Evolutionary conservation across 2,329 filamentous ascomycete genomes (phyloP).

Genomic region (Fusarium lyarnte): DNA sequence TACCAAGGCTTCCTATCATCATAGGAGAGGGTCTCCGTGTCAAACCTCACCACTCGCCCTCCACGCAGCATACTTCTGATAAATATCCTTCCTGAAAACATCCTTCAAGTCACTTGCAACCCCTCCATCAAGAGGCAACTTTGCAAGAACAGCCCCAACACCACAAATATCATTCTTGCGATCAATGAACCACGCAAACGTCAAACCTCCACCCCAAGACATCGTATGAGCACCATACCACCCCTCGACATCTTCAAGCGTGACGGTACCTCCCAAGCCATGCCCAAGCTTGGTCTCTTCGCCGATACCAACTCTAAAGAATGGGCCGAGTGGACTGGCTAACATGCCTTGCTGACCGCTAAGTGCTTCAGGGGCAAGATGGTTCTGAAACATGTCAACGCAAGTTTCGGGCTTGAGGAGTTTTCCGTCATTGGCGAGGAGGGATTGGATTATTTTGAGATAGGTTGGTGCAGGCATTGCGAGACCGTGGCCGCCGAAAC

Average conservation of each 20-base stretch:
- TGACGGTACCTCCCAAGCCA: conserved; percentile 55
- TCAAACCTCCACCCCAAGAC: conserved; percentile 58
- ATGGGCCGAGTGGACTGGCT: conserved; percentile 44
- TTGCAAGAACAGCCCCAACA: conserved; percentile 52
- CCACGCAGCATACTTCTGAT: conserved; percentile 46
- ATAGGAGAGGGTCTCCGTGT: no score
- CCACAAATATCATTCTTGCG: conserved; percentile 57
- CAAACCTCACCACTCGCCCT: not conserved
- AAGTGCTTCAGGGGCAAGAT: conserved; percentile 49
- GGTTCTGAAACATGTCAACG: conserved; percentile 58
- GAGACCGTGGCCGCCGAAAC: conserved; percentile 58
- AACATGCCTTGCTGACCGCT: conserved; percentile 44
- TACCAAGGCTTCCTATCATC: no score
- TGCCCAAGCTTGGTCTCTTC: conserved; percentile 48
- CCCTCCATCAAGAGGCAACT: conserved; percentile 45
- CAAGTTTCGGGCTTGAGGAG: conserved; percentile 55
- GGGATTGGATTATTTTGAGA: conserved; percentile 55
- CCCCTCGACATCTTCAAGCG: conserved; percentile 52
- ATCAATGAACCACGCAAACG: conserved; percentile 60
- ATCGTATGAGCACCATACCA: conserved; percentile 56
- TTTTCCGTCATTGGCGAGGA: conserved; percentile 60
- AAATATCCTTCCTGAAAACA: conserved; percentile 54
- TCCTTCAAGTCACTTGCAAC: conserved; percentile 50
- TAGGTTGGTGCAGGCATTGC: conserved; percentile 53
- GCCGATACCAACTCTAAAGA: conserved; percentile 50